Evolutionary conservation across 768 basidiomycete species (phyloP), one percentile per base, ranked within the genome.

Genomic region (Auricularia sp.): DNA sequence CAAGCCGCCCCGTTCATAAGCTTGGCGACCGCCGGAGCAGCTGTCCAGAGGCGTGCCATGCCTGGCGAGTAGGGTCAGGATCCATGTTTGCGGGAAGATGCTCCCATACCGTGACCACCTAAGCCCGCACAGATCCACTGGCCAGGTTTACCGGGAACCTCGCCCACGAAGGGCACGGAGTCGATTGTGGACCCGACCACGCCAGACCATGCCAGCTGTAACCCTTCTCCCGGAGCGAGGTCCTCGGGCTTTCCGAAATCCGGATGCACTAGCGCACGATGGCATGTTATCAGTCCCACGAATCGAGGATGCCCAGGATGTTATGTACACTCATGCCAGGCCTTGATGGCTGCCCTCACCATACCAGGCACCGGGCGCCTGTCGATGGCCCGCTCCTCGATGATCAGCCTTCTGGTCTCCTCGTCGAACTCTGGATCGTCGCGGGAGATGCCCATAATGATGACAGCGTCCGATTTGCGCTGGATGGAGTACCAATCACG

Each of bases 71-170:
- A 29, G 35, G 14, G 8, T 18, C 35, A 3, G 13, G 10, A 33
- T 29, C 29, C 29, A 29, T 29, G 29, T 29, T 29, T 29, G 29
- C 29, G 42, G 42, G 21, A 24, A 24, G 42, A 66, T 21, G 39
- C n/a, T 21, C 65, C 70, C 69, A 37, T 64, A 69, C 74, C 74
- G 51, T 75, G 73, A 2, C 74, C 74, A 16, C 70, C 70, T 62
- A 70, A 70, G 1, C 73, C 74, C 11, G 73, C 73, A 62, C 67
- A 68, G 39, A 74, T 67, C 54, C 72, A 75, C n/a, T 69, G 71
- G 34, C 72, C 74, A 7, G 67, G 68, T 62, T 72, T 73, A 21
- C 72, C 72, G 61, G 69, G 70, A 33, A 75, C 51, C 61, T 69
- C 70, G 35, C 74, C 74, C 24, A 75, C 70, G 51, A 68, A 72